phyloP scores from a whole-genome alignment of 352 stramenopile genomes.

The Plasmopara halstedii region DNA sequence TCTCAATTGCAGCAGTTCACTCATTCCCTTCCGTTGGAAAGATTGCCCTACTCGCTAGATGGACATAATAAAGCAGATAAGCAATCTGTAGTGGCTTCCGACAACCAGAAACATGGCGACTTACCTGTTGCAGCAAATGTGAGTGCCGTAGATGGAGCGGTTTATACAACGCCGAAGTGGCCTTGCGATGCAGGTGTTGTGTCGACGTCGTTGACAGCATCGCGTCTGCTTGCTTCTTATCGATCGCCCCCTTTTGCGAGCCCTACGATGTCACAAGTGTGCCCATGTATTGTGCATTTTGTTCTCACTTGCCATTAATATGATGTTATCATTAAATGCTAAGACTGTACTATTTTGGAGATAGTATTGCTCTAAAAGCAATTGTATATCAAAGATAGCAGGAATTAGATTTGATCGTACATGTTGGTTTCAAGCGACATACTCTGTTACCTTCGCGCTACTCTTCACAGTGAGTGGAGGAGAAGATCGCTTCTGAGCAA shows the following conservation, averaged over 20 bases:
- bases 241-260: conserved; percentile 3
- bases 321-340: background rate
- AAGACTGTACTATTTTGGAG: background rate
- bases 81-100: conserved; percentile 6
- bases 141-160: conserved; percentile 47
- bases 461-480: conserved; percentile 29
- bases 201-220: conserved; percentile 43
- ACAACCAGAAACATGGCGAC: background rate
- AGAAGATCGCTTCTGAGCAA: conserved; percentile 1
- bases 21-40: conserved; percentile 45
- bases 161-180: conserved; percentile 41
- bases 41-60: conserved; percentile 58
- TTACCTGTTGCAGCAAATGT: conserved; percentile 69
- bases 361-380: background rate
- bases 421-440: background rate
- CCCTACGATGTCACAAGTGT: background rate
- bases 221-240: conserved; percentile 10
- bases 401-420: background rate
- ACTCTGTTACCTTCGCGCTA: conserved; percentile 26
- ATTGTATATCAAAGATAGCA: background rate
- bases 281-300: background rate
- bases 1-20: conserved; percentile 18
- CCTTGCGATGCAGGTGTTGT: conserved; percentile 57
- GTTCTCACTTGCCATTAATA: background rate
- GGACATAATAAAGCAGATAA: background rate